These are phyloP conservation scores for Poronia punctata DNA, from an alignment of 495 filamentous ascomycete species.

Conservation along the genomic window DNA sequence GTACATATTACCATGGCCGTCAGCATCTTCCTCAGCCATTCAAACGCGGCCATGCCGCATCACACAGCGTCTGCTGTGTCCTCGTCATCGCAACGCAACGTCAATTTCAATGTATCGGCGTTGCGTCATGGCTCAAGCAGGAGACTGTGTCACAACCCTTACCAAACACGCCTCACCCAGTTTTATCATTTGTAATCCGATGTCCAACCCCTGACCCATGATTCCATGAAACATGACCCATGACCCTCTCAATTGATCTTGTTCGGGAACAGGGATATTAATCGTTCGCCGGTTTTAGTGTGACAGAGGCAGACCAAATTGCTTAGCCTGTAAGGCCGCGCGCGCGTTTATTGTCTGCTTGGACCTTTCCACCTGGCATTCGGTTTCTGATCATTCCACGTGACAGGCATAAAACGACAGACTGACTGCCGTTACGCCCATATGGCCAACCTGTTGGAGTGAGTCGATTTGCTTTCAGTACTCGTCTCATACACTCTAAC, in stretches of 20 bases:
- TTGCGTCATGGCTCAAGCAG: too few relatives aligned
- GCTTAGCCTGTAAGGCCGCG: conserved; percentile 53
- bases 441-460: conserved; percentile 64
- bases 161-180: too few relatives aligned
- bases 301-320: conserved; percentile 52
- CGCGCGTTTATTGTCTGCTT: conserved; percentile 1
- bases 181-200: too few relatives aligned
- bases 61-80: too few relatives aligned
- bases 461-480: conserved; percentile 19
- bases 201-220: too few relatives aligned
- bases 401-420: conserved; percentile 54
- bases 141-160: too few relatives aligned
- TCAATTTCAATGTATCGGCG: too few relatives aligned
- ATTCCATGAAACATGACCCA: neutral
- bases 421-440: conserved; percentile 62
- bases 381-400: too few relatives aligned
- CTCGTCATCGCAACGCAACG: too few relatives aligned
- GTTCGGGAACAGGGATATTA: conserved; percentile 8
- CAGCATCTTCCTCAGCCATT: neutral
- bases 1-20: conserved; percentile 1
- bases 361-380: neutral
- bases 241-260: conserved; percentile 1
- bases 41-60: too few relatives aligned
- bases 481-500: conserved; percentile 4
- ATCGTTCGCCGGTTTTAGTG: conserved; percentile 33